phyloP scores from a whole-genome alignment of 441 rosid genomes.

The Dalechampia spathulata region DNA sequence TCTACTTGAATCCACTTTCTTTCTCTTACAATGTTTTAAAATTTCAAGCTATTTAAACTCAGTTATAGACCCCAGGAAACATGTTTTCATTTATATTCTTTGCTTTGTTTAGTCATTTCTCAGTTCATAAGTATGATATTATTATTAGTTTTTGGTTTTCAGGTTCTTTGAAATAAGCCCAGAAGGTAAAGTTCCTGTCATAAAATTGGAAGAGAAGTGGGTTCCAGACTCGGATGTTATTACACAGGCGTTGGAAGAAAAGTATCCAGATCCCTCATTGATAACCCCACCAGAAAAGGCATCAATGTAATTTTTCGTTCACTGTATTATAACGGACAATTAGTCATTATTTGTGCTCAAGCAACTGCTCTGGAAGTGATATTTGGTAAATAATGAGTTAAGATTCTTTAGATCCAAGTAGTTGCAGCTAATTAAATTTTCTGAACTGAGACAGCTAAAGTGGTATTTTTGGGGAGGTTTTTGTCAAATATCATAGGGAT shows the following conservation, averaged over 20 bases:
- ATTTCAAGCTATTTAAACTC: too few species aligned
- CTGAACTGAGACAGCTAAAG: neutral
- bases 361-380: neutral
- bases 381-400: neutral
- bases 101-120: neutral
- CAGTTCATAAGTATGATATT: neutral
- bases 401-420: neutral
- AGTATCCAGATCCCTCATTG: conserved; percentile 79
- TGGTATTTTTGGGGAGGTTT: neutral
- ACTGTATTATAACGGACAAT: neutral
- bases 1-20: too few species aligned
- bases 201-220: conserved; percentile 83
- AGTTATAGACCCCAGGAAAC: too few species aligned
- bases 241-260: conserved; percentile 68
- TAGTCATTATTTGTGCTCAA: neutral
- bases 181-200: conserved; percentile 92
- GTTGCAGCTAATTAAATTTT: neutral
- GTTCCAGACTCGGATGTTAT: conserved; percentile 93
- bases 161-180: conserved; percentile 82
- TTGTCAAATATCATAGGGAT: neutral
- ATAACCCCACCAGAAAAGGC: conserved; percentile 74
- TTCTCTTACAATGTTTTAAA: too few species aligned
- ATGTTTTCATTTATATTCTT: too few species aligned
- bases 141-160: neutral
- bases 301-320: conserved; percentile 47